phyloP scores from a whole-genome alignment of 805 yeast genomes.

The Spathaspora hagerdaliae region DNA sequence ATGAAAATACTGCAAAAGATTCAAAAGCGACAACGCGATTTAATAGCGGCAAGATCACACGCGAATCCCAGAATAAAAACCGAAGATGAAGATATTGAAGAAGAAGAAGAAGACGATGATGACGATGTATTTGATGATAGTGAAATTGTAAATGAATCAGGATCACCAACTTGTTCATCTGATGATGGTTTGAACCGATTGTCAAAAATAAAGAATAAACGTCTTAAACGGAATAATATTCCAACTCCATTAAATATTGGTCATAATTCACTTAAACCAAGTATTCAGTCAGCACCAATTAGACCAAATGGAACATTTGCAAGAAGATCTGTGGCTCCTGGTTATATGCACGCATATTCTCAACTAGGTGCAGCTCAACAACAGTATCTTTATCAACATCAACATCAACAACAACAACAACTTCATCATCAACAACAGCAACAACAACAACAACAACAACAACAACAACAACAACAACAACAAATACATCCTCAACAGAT shows the following conservation, averaged over 20 bases:
- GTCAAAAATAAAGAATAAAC: constrained; percentile 9
- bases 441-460: background rate
- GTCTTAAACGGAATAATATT: constrained; percentile 29
- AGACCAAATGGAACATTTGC: constrained; percentile 1
- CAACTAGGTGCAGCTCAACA: background rate
- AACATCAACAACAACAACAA: background rate
- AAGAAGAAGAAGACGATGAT: constrained; percentile 2
- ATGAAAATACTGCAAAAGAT: constrained; percentile 28
- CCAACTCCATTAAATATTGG: constrained; percentile 25
- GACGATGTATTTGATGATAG: constrained; percentile 2
- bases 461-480: background rate
- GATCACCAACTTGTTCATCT: constrained; percentile 7
- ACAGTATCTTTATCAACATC: too few relatives aligned
- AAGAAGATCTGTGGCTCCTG: background rate
- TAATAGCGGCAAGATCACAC: constrained; percentile 25
- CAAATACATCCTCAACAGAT: background rate
- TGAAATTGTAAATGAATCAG: background rate
- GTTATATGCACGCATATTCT: background rate
- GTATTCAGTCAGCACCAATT: constrained; percentile 34
- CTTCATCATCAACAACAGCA: background rate
- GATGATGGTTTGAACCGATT: constrained; percentile 4
- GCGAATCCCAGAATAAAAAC: background rate
- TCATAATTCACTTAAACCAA: constrained; percentile 10
- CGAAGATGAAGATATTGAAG: constrained; percentile 1
- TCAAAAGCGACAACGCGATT: constrained; percentile 26